Percentiles rank a stretch among this genome's conserved stretches.
These are phyloP conservation scores for Phtheirospermum japonicum DNA, from an alignment of 257 asterid species.

Conservation along the genomic window DNA sequence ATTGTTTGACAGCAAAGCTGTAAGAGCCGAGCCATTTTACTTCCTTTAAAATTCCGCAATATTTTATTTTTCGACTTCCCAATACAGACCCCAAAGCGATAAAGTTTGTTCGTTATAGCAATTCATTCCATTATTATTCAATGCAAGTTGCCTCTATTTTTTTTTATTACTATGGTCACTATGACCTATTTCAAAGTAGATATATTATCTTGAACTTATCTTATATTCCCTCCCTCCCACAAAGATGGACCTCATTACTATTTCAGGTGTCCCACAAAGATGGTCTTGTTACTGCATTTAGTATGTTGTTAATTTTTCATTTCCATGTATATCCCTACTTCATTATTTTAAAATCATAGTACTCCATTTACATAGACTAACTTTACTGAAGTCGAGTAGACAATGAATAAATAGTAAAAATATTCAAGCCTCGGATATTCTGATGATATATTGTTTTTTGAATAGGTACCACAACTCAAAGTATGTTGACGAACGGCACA, in stretches of 20 bases:
- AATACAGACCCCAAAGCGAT: not conserved
- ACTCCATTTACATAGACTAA: not conserved
- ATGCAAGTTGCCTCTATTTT: not conserved
- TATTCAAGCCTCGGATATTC: constrained; percentile 6
- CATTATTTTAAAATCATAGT: no score
- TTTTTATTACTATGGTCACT: not conserved
- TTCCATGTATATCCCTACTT: no score
- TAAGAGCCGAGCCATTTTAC: constrained; percentile 33
- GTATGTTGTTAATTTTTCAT: no score
- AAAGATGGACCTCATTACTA: no score
- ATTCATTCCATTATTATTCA: not conserved
- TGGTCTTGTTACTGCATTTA: no score
- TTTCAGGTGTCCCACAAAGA: no score
- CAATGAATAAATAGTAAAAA: not conserved
- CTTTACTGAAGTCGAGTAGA: not conserved
- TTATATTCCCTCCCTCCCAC: no score
- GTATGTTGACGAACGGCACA: constrained; percentile 81
- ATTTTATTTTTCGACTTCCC: constrained; percentile 3
- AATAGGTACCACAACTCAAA: constrained; percentile 66
- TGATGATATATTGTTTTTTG: constrained; percentile 23
- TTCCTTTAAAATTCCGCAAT: constrained; percentile 9
- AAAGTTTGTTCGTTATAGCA: constrained; percentile 14
- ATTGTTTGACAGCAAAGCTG: constrained; percentile 90
- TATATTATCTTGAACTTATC: no score
- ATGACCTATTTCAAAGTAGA: not conserved